These are phyloP conservation scores for Penicillium sp. DNA, from an alignment of 2,329 filamentous ascomycete species.

Conservation along the genomic window DNA sequence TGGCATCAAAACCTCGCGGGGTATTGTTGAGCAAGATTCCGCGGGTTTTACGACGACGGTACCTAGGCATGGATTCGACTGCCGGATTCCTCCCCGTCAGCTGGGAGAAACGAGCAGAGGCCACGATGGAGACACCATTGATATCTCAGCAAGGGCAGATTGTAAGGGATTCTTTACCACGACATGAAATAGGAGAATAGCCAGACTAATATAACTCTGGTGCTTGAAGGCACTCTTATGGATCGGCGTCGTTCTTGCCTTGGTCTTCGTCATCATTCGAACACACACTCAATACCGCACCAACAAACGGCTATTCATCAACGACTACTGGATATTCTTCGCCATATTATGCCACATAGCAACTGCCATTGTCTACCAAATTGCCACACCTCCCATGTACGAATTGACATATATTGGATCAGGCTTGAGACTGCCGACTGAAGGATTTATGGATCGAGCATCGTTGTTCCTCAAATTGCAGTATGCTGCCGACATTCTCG, in stretches of 20 bases:
- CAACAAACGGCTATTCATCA: background rate
- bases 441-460: background rate
- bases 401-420: background rate
- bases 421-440: background rate
- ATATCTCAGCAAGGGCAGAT: background rate
- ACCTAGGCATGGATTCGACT: background rate
- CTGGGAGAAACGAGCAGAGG: background rate
- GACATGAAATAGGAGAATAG: background rate
- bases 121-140: background rate
- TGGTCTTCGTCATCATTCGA: background rate
- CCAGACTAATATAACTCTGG: background rate
- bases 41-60: background rate
- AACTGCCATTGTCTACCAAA: background rate
- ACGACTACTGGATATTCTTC: background rate
- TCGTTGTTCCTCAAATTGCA: background rate
- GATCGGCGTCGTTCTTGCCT: background rate
- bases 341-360: background rate
- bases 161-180: background rate
- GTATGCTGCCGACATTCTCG: background rate
- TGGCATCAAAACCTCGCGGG: background rate
- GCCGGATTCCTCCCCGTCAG: background rate
- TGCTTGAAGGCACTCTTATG: background rate
- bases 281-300: background rate
- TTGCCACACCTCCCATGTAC: background rate
- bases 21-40: background rate